These are phyloP conservation scores for Lentinula aciculospora DNA, from an alignment of 768 basidiomycete species.

Conservation along the genomic window DNA sequence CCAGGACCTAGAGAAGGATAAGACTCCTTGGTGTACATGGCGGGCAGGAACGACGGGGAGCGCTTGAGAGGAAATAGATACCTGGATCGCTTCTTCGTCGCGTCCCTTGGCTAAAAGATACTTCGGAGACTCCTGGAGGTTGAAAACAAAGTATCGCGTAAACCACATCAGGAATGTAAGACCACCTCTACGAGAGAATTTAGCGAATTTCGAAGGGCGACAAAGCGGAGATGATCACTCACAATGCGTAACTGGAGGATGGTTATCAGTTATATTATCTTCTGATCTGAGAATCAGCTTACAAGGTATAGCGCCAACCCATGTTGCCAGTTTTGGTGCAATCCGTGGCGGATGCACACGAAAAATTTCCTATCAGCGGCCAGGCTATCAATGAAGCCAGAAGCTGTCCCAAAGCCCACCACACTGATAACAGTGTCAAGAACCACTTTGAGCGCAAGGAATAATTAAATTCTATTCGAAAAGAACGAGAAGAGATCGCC, in stretches of 20 bases:
- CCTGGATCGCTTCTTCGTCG: conserved; percentile 49
- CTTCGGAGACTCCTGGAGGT: conserved; percentile 57
- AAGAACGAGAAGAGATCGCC: background rate
- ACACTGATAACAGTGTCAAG: conserved; percentile 5
- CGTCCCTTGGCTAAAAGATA: conserved; percentile 52
- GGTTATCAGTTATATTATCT: background rate
- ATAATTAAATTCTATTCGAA: background rate
- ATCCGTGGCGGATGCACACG: conserved; percentile 35
- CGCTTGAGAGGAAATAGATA: conserved; percentile 12
- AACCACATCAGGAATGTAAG: conserved; percentile 50
- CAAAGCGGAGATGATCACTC: conserved; percentile 8
- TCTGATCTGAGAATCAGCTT: conserved; percentile 10
- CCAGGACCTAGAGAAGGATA: conserved; percentile 30
- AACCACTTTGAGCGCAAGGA: background rate
- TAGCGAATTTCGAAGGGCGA: background rate
- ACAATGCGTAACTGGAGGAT: conserved; percentile 31
- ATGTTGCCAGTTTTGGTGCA: conserved; percentile 46
- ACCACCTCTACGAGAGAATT: conserved; percentile 25
- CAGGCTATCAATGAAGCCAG: conserved; percentile 44
- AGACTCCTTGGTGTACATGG: background rate
- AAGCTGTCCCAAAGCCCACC: conserved; percentile 8
- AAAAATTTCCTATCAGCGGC: conserved; percentile 51
- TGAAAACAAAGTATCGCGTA: conserved; percentile 50
- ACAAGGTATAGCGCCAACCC: conserved; percentile 58
- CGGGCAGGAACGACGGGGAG: background rate